phyloP scores from a whole-genome alignment of 2,329 filamentous ascomycete genomes.

The Gremmenia infestans region DNA sequence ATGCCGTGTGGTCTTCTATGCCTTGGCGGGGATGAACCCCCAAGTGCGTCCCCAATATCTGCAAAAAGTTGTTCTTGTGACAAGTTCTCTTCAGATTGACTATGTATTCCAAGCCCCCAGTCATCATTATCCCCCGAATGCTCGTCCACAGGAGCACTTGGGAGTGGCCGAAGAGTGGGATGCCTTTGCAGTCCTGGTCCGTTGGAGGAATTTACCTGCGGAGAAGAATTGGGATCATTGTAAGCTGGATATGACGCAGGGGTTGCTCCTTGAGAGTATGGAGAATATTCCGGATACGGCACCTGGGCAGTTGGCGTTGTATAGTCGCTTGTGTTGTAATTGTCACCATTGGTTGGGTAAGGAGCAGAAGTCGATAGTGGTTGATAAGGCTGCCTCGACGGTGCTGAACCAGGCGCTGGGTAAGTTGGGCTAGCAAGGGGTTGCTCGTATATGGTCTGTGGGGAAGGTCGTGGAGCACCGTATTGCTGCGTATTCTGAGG shows the following conservation, averaged over 20 bases:
- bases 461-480: slow-evolving; percentile 18
- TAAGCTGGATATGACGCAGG: slow-evolving; percentile 15
- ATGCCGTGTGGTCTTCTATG: slow-evolving; percentile 10
- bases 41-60: slow-evolving; percentile 33
- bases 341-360: slow-evolving; percentile 27
- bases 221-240: slow-evolving; percentile 18
- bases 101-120: slow-evolving; percentile 20
- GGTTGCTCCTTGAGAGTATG: slow-evolving; percentile 15
- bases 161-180: slow-evolving; percentile 31
- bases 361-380: slow-evolving; percentile 15
- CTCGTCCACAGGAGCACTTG: slow-evolving; percentile 28
- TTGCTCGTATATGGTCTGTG: slow-evolving; percentile 26
- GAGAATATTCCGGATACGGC: slow-evolving; percentile 22
- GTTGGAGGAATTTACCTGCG: slow-evolving; percentile 9
- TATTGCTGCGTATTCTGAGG: slow-evolving; percentile 19
- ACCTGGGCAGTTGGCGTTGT: slow-evolving; percentile 17
- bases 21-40: slow-evolving; percentile 14
- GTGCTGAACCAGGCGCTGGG: slow-evolving; percentile 21
- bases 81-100: slow-evolving; percentile 22
- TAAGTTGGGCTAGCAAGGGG: slow-evolving; percentile 23
- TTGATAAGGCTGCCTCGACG: slow-evolving; percentile 24
- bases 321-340: slow-evolving; percentile 23
- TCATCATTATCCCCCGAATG: slow-evolving; percentile 24
- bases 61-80: slow-evolving; percentile 32
- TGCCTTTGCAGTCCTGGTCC: slow-evolving; percentile 28